A percentile compares a stretch with the other conserved stretches of the same genome.
Conservation (phyloP, 306 rosid species). For the Vigna angularis region DNA sequence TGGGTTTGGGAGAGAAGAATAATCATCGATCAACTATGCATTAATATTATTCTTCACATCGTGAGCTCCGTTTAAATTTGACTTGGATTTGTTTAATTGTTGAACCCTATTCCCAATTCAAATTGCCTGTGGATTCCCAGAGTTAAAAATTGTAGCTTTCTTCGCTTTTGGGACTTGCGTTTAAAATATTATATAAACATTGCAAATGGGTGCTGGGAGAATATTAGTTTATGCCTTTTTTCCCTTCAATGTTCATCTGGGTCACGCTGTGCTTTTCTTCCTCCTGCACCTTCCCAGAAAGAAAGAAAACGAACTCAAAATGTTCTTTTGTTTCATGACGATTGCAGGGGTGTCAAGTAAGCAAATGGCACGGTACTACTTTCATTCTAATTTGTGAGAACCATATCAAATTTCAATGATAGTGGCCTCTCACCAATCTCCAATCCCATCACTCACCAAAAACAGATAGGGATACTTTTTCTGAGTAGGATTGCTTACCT, state of each 20-base stretch:
- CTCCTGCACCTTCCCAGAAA: slow-evolving; percentile 25
- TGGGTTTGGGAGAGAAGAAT: slow-evolving; percentile 33
- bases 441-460: slow-evolving; percentile 34
- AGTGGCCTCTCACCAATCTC: slow-evolving; percentile 32
- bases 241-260: slow-evolving; percentile 22
- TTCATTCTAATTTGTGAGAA: slow-evolving; percentile 29
- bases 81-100: slow-evolving; percentile 39
- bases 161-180: slow-evolving; percentile 17
- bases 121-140: slow-evolving; percentile 34
- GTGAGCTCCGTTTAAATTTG: slow-evolving; percentile 42
- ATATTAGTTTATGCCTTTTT: slow-evolving; percentile 25
- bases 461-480: slow-evolving; percentile 28
- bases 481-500: slow-evolving; percentile 27
- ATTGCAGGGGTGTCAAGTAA: slow-evolving; percentile 18
- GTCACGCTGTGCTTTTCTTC: slow-evolving; percentile 27
- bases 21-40: slow-evolving; percentile 27
- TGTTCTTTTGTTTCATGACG: slow-evolving; percentile 35
- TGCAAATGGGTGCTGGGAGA: slow-evolving; percentile 36
- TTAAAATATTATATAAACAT: slow-evolving; percentile 29
- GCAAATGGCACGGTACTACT: slow-evolving; percentile 10
- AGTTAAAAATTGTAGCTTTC: slow-evolving; percentile 32
- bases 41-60: slow-evolving; percentile 18
- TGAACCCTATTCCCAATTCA: slow-evolving; percentile 42
- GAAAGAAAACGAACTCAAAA: slow-evolving; percentile 9
- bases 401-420: slow-evolving; percentile 21